These are phyloP conservation scores for Syncephalastrum sp. DNA, from an alignment of 371 early-diverging fungal species.

Conservation along the genomic window DNA sequence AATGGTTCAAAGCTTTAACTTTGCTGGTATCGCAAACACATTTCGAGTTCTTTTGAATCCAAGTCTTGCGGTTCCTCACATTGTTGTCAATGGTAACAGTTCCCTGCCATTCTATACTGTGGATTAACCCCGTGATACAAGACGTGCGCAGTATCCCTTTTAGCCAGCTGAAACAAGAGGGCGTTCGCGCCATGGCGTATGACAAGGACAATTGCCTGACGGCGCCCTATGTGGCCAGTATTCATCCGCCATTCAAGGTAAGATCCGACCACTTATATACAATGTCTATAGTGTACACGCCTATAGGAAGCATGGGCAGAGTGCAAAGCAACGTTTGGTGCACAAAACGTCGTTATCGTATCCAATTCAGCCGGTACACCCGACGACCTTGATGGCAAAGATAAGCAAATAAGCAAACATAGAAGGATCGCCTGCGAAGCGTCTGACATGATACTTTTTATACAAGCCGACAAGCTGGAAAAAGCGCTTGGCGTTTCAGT, in stretches of 20 bases:
- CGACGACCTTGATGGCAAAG: constrained; percentile 66
- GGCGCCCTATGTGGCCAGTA: constrained; percentile 70
- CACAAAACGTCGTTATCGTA: constrained; percentile 70
- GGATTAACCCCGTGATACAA: constrained; percentile 8
- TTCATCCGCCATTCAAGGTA: constrained; percentile 75
- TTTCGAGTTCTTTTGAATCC: constrained; percentile 63
- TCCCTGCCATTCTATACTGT: neutral
- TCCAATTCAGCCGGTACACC: constrained; percentile 93
- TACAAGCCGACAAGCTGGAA: constrained; percentile 50
- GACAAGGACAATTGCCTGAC: constrained; percentile 97
- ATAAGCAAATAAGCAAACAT: constrained; percentile 44
- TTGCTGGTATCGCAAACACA: constrained; percentile 60
- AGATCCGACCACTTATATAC: neutral
- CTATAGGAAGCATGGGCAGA: constrained; percentile 63
- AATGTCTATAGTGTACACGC: neutral
- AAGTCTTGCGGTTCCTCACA: constrained; percentile 71
- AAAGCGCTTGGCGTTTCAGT: constrained; percentile 51
- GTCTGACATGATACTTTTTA: constrained; percentile 6
- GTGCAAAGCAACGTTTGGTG: constrained; percentile 65
- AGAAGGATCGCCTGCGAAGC: too few relatives aligned
- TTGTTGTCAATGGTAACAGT: constrained; percentile 65
- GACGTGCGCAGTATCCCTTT: constrained; percentile 76
- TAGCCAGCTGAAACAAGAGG: constrained; percentile 44
- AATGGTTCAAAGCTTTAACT: constrained; percentile 84
- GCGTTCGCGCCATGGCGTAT: constrained; percentile 74